Conservation (phyloP, 2,329 filamentous ascomycete species). For the Cryphonectria radicalis region DNA sequence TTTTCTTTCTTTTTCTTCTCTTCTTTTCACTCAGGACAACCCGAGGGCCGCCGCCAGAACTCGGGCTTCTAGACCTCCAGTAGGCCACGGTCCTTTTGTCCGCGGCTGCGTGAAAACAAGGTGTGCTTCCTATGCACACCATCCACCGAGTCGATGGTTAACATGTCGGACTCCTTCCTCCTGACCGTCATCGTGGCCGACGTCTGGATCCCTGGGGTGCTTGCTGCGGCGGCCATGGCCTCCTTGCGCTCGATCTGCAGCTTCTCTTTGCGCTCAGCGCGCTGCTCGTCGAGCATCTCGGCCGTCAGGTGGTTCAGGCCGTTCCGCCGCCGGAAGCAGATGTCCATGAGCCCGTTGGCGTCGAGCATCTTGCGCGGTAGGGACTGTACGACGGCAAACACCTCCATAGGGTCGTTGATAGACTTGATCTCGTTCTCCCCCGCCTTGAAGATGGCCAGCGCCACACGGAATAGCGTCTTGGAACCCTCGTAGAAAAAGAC, state of each 20-base stretch:
- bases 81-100: slow-evolving; percentile 21
- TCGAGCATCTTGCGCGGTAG: slow-evolving; percentile 82
- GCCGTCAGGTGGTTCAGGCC: slow-evolving; percentile 83
- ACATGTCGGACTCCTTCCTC: slow-evolving; percentile 38
- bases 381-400: slow-evolving; percentile 91
- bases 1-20: slow-evolving; percentile 11
- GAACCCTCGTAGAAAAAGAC: slow-evolving; percentile 94
- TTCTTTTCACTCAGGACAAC: slow-evolving; percentile 19
- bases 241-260: slow-evolving; percentile 52
- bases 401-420: slow-evolving; percentile 87
- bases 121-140: slow-evolving; percentile 46
- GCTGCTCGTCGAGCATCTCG: slow-evolving; percentile 75
- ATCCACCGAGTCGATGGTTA: slow-evolving; percentile 37
- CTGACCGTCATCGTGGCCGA: slow-evolving; percentile 27
- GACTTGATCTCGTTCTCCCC: slow-evolving; percentile 80
- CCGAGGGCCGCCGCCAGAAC: slow-evolving; percentile 19
- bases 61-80: slow-evolving; percentile 24
- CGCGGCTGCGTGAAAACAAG: slow-evolving; percentile 44
- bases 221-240: slow-evolving; percentile 28
- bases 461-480: slow-evolving; percentile 90
- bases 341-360: slow-evolving; percentile 79
- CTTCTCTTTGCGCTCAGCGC: slow-evolving; percentile 66
- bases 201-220: slow-evolving; percentile 25
- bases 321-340: slow-evolving; percentile 79
- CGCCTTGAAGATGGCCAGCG: slow-evolving; percentile 87